Base-by-base conservation (phyloP, 2,329 filamentous ascomycete species). In the Diaporthe nobilis region DNA sequence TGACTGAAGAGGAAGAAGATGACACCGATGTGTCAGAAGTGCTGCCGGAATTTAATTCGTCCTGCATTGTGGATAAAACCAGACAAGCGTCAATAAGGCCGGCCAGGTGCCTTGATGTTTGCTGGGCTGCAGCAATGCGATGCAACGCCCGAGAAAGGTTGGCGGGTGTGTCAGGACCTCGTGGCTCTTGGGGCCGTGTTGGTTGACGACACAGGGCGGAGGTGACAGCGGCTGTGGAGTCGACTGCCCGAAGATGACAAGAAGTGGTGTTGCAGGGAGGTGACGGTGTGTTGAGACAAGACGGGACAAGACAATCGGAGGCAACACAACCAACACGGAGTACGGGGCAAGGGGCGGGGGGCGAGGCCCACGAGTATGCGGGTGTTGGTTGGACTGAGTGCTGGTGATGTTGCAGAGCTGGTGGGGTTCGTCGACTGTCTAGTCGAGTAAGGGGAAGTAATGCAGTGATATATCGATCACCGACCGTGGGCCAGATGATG, bases 401-500 rank as follows among this genome's bases (percentile, higher is more conserved):
- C n/a, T 61, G 42, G 63, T 49, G 47, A 65, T 47, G 60, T 65
- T 31, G 60, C 60, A 65, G 60, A 47, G 65, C 28, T 28, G 65
- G 65, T 68, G 65, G 65, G 22, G 63, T n/a, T n/a, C 39, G 22
- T 47, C 53, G 63, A 68, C 63, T 34, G 63, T 68, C 63, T 68
- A 68, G 44, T 51, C 63, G 34, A 68, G 63, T 68, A 51, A 68
- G 63, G 47, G 63, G 63, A 17, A 51, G 63, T 68, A 49, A 68
- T 51, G 63, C 63, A 68, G 63, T 68, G 31, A 68, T 68, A 68
- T 68, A 68, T 51, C 31, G 65, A 53, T 53, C 47, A 39, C 61
- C 61, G 61, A 49, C 8, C 39, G 28, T 17, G 39, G 44, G 44
- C 28, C n/a, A 49, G 61, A 67, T 67, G 61, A 42, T 67, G 61